phyloP scores from a whole-genome alignment of 2,329 filamentous ascomycete genomes.

The Ophiostoma ulmi region DNA sequence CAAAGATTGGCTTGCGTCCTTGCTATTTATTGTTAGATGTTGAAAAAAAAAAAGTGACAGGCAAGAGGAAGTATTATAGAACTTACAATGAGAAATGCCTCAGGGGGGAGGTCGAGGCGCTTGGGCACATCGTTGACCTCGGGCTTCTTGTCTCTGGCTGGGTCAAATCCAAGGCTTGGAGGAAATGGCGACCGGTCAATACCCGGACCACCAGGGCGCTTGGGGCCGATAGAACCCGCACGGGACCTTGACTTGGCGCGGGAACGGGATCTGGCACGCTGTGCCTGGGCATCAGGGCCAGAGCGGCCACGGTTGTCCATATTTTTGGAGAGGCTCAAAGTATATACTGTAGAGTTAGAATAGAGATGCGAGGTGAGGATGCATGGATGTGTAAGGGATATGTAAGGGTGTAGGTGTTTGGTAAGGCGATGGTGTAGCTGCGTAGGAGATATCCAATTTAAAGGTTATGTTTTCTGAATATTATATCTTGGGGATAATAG shows the following conservation, averaged over 20 bases:
- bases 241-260: constrained; percentile 14
- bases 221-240: not conserved
- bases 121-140: constrained; percentile 33
- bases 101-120: constrained; percentile 54
- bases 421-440: not conserved
- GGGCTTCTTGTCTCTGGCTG: constrained; percentile 34
- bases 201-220: not conserved
- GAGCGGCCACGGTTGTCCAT: constrained; percentile 15
- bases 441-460: not conserved
- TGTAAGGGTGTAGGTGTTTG: not conserved
- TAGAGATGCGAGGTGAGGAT: not conserved
- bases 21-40: constrained; percentile 25
- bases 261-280: constrained; percentile 6
- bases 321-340: not conserved
- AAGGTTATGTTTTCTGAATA: not conserved
- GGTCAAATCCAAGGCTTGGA: constrained; percentile 41
- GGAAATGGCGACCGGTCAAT: constrained; percentile 23
- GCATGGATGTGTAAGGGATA: not conserved
- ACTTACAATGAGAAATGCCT: constrained; percentile 48
- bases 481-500: not conserved
- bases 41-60: not conserved
- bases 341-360: not conserved
- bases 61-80: not conserved
- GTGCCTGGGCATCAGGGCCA: not conserved
- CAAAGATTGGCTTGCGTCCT: constrained; percentile 33